Evolutionary conservation across 441 rosid genomes (phyloP).

Genomic region (Mallotus japonicus): DNA sequence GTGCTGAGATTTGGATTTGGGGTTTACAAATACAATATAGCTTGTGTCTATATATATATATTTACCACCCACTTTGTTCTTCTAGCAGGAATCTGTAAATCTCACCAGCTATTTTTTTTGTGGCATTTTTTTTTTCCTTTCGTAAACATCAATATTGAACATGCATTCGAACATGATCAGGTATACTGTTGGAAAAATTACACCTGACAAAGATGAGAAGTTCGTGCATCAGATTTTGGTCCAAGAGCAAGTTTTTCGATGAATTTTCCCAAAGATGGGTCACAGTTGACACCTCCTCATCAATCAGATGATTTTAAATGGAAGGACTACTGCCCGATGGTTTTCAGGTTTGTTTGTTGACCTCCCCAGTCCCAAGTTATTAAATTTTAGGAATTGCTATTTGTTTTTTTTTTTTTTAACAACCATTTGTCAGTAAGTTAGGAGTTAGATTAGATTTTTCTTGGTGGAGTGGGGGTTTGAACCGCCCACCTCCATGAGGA

Average conservation of each 20-base stretch:
- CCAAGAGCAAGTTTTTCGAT: conserved; percentile 94
- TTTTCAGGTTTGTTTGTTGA: conserved; percentile 68
- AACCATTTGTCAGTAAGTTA: too few species aligned
- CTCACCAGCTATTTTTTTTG: conserved; percentile 1
- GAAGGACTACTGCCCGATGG: conserved; percentile 99
- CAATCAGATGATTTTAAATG: conserved; percentile 92
- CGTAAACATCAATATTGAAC: conserved; percentile 17
- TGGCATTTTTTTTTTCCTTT: conserved; percentile 12
- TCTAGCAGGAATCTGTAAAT: conserved; percentile 12
- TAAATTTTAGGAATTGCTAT: background rate
- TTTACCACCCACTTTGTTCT: conserved; percentile 7
- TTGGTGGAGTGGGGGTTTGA: too few species aligned
- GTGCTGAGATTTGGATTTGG: too few species aligned
- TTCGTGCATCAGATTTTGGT: conserved; percentile 86
- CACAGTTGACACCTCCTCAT: conserved; percentile 88
- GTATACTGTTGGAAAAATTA: conserved; percentile 95
- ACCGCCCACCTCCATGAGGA: too few species aligned
- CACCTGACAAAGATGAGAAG: conserved; percentile 92
- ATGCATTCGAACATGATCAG: conserved; percentile 42
- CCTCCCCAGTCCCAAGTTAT: conserved; percentile 14
- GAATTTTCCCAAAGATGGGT: conserved; percentile 90
- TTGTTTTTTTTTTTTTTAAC: too few species aligned
- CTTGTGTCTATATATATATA: too few species aligned
- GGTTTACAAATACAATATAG: too few species aligned
- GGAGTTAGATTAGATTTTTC: too few species aligned